Evolutionary conservation across 106 monocot genomes (phyloP).

Genomic region (Dioscorea zingiberensis): DNA sequence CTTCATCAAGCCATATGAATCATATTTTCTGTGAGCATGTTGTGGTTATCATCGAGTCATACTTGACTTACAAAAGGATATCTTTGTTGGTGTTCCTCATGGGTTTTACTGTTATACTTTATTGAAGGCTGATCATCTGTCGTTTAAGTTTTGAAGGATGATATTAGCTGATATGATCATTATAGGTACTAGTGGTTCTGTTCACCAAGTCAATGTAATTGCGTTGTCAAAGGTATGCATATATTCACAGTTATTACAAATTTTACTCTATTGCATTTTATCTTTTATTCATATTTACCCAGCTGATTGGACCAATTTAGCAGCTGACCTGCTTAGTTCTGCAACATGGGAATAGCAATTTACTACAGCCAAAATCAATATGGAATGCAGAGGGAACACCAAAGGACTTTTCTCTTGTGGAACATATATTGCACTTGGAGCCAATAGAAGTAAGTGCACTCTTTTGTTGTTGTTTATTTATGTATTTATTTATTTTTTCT

Average conservation of each 20-base stretch:
- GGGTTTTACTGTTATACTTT: too few species aligned
- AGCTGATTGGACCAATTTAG: slow-evolving; percentile 10
- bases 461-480: neutral
- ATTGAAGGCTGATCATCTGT: too few species aligned
- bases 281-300: neutral
- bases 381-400: slow-evolving; percentile 86
- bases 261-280: neutral
- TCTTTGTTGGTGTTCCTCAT: too few species aligned
- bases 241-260: too few species aligned
- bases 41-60: too few species aligned
- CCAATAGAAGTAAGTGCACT: slow-evolving; percentile 55
- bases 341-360: slow-evolving; percentile 38
- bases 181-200: slow-evolving; percentile 40
- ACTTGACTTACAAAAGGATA: too few species aligned
- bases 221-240: slow-evolving; percentile 62
- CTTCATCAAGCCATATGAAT: too few species aligned
- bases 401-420: slow-evolving; percentile 54
- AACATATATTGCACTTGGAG: slow-evolving; percentile 71
- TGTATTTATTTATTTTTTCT: neutral
- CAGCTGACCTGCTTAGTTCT: slow-evolving; percentile 88
- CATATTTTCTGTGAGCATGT: too few species aligned
- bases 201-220: slow-evolving; percentile 71
- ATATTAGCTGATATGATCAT: neutral
- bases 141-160: too few species aligned
- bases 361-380: slow-evolving; percentile 82